Conservation (phyloP, 805 yeast genomes). For the Yamadazyma endophytica region DNA sequence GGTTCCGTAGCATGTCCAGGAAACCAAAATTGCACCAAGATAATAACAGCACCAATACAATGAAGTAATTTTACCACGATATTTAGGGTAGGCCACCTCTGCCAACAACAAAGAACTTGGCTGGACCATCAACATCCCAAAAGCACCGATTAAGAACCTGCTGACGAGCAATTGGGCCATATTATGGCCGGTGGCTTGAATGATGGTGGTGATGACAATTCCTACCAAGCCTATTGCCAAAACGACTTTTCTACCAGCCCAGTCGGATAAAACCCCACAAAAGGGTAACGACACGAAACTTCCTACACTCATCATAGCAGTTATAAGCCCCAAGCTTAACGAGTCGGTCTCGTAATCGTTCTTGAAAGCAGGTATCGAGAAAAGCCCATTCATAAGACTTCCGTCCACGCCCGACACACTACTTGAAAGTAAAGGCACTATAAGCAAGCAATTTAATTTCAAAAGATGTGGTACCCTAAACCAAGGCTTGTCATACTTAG, state of each 20-base stretch:
- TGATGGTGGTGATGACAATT: conserved; percentile 24
- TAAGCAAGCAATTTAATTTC: conserved; percentile 10
- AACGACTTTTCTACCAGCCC: conserved; percentile 33
- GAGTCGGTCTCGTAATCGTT: conserved; percentile 35
- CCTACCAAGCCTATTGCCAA: conserved; percentile 20
- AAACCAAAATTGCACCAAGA: conserved; percentile 38
- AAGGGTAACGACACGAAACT: conserved; percentile 21
- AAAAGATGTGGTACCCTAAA: conserved; percentile 9
- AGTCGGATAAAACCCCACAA: conserved; percentile 25
- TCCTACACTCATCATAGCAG: conserved; percentile 27
- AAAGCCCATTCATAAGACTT: conserved; percentile 44
- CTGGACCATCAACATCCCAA: conserved; percentile 34
- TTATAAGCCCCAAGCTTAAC: conserved; percentile 32
- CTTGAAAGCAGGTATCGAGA: conserved; percentile 38
- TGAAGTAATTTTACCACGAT: conserved; percentile 20
- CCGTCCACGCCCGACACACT: conserved; percentile 45
- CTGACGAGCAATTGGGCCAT: conserved; percentile 32
- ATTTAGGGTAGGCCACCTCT: conserved; percentile 46
- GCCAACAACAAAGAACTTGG: conserved; percentile 45
- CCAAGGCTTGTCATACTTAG: conserved; percentile 12
- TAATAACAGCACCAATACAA: conserved; percentile 36
- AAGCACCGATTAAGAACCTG: conserved; percentile 45
- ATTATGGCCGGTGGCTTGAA: conserved; percentile 25
- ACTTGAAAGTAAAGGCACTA: conserved; percentile 21
- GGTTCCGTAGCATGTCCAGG: conserved; percentile 21